Conservation (phyloP, 2,329 filamentous ascomycete genomes). For the Hymenoscyphus albidus region DNA sequence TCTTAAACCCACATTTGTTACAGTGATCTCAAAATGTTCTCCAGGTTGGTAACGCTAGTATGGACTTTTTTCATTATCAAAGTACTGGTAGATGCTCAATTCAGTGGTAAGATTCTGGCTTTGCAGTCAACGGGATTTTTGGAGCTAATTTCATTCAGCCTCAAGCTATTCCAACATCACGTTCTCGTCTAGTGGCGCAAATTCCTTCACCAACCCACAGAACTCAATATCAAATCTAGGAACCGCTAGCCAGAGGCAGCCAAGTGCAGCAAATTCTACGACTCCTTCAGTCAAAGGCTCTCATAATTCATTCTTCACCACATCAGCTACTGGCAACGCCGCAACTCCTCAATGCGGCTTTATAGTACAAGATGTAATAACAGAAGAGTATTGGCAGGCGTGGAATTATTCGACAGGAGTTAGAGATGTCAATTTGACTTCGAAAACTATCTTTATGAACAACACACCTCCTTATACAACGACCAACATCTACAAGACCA, state of each 20-base stretch:
- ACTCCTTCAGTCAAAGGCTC: neutral
- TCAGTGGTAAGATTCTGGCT: neutral
- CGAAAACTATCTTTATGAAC: conserved; percentile 16
- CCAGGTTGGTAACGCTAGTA: neutral
- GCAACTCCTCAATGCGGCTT: conserved; percentile 19
- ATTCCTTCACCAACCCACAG: too few species aligned
- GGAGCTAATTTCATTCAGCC: neutral
- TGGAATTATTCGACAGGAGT: conserved; percentile 1
- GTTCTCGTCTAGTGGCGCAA: too few species aligned
- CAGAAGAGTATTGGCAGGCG: conserved; percentile 18
- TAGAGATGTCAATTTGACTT: conserved; percentile 19
- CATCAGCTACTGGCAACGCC: conserved; percentile 3
- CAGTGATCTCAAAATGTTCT: conserved; percentile 5
- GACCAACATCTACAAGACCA: conserved; percentile 12
- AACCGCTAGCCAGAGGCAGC: neutral
- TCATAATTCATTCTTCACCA: neutral
- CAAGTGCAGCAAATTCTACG: neutral
- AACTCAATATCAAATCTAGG: too few species aligned
- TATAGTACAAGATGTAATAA: conserved; percentile 21
- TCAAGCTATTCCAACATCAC: neutral
- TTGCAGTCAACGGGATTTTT: neutral
- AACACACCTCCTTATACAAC: conserved; percentile 7
- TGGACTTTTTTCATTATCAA: neutral
- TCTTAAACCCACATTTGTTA: conserved; percentile 7
- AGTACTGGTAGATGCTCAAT: neutral